A percentile compares a stretch with the other conserved stretches of the same genome.
Evolutionary conservation across 129 eudicot species (phyloP).

Genomic region (Helichrysum umbraculigerum): DNA sequence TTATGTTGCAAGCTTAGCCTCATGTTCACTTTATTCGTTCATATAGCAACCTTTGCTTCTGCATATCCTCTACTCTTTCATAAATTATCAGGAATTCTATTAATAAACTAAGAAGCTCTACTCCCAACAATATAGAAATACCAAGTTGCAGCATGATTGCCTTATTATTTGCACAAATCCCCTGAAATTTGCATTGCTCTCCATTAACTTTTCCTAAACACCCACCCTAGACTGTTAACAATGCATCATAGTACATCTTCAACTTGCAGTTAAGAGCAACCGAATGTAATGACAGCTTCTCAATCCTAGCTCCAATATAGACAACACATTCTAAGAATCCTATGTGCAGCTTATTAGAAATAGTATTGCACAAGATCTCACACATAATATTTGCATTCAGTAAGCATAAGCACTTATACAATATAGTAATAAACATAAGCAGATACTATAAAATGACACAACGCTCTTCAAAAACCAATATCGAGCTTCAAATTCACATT

Average conservation of each 20-base stretch:
- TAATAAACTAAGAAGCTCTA: background rate
- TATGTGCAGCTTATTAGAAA: background rate
- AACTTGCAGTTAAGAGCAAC: slow-evolving; percentile 10
- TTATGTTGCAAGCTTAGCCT: slow-evolving; percentile 3
- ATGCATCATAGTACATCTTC: background rate
- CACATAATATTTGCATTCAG: background rate
- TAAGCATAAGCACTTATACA: background rate
- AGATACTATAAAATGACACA: background rate
- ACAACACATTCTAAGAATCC: background rate
- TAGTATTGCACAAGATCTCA: slow-evolving; percentile 16
- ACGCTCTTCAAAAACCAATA: background rate
- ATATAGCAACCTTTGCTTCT: slow-evolving; percentile 14
- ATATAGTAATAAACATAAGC: background rate
- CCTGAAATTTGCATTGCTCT: background rate
- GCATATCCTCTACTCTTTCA: background rate
- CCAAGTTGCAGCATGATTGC: background rate
- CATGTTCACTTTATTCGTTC: slow-evolving; percentile 1
- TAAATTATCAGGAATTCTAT: background rate
- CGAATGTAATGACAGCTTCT: background rate
- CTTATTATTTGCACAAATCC: background rate
- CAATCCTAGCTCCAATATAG: background rate
- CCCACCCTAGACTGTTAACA: background rate
- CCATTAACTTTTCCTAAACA: too few relatives aligned
- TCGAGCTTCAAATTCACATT: background rate
- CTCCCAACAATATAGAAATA: slow-evolving; percentile 9